phyloP scores from a whole-genome alignment of 768 basidiomycete genomes.

The Agrocybe praecox region DNA sequence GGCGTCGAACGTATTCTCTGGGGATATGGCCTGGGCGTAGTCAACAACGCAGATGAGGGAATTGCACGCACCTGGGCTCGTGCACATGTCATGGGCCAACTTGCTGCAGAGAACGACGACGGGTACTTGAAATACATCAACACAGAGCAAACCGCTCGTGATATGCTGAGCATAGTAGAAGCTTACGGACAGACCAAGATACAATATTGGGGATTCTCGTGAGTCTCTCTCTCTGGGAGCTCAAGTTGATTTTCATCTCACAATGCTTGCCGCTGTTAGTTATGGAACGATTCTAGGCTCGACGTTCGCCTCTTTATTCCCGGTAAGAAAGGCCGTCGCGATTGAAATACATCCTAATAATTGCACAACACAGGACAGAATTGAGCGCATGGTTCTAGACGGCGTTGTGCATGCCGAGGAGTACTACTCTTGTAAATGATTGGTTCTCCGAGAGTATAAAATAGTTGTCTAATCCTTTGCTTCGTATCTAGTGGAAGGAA shows the following conservation, averaged over 20 bases:
- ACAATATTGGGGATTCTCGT: conserved; percentile 36
- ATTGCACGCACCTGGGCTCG: conserved; percentile 34
- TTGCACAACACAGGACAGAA: conserved; percentile 18
- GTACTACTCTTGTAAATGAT: conserved; percentile 35
- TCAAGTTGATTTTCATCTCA: not conserved
- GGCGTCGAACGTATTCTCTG: conserved; percentile 33
- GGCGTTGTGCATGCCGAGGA: conserved; percentile 42
- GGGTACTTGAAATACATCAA: conserved; percentile 32
- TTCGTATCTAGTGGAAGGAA: conserved; percentile 30
- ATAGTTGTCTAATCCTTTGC: not conserved
- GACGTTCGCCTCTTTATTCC: conserved; percentile 36
- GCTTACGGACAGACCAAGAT: conserved; percentile 34
- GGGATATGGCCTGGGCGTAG: not conserved
- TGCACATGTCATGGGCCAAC: conserved; percentile 27
- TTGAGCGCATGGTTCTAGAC: conserved; percentile 39
- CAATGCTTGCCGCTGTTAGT: conserved; percentile 10
- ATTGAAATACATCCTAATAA: not conserved
- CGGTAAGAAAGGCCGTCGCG: conserved; percentile 18
- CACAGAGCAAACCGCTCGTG: conserved; percentile 38
- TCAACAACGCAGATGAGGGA: conserved; percentile 26
- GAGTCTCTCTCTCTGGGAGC: conserved; percentile 1
- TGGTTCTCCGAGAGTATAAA: not conserved
- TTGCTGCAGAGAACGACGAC: conserved; percentile 33
- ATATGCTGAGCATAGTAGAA: conserved; percentile 37
- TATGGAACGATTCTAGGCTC: conserved; percentile 28